Percentiles rank a stretch among this genome's conserved stretches.
Evolutionary conservation across 2,329 filamentous ascomycete genomes (phyloP).

Genomic region (Exophiala bonariae): DNA sequence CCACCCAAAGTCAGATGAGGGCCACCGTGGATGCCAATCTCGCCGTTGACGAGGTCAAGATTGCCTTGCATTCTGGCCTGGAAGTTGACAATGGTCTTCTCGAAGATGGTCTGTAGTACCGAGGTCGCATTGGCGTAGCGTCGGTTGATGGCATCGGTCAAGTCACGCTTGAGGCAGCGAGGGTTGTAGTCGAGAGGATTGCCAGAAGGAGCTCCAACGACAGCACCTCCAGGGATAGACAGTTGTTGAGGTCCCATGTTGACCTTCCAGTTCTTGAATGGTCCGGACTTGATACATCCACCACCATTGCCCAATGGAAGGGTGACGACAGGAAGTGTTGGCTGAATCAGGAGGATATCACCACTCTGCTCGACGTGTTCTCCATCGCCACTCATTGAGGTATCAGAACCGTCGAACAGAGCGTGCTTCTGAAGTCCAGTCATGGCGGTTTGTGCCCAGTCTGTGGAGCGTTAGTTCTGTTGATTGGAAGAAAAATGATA

Average conservation of each 20-base stretch:
- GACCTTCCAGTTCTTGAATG: conserved; percentile 37
- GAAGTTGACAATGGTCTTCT: conserved; percentile 35
- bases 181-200: conserved; percentile 31
- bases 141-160: conserved; percentile 16
- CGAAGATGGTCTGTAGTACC: conserved; percentile 18
- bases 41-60: conserved; percentile 23
- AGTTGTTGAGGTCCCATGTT: conserved; percentile 31
- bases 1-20: conserved; percentile 46
- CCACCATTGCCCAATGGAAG: conserved; percentile 42
- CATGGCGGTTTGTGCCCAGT: conserved; percentile 41
- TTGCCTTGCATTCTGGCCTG: conserved; percentile 41
- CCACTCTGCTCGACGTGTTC: conserved; percentile 29
- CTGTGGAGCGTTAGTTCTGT: neutral
- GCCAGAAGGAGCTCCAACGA: conserved; percentile 8
- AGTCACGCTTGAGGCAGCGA: conserved; percentile 29
- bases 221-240: neutral
- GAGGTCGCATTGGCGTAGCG: conserved; percentile 25
- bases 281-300: conserved; percentile 37
- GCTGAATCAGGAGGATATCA: neutral
- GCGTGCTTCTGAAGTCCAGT: conserved; percentile 41
- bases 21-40: conserved; percentile 45
- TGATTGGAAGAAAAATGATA: conserved; percentile 2
- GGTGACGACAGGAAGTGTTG: conserved; percentile 14
- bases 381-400: conserved; percentile 49
- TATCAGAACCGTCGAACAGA: conserved; percentile 52